These are phyloP conservation scores for Talinum fruticosum DNA, from an alignment of 148 eudicot species.

Conservation along the genomic window DNA sequence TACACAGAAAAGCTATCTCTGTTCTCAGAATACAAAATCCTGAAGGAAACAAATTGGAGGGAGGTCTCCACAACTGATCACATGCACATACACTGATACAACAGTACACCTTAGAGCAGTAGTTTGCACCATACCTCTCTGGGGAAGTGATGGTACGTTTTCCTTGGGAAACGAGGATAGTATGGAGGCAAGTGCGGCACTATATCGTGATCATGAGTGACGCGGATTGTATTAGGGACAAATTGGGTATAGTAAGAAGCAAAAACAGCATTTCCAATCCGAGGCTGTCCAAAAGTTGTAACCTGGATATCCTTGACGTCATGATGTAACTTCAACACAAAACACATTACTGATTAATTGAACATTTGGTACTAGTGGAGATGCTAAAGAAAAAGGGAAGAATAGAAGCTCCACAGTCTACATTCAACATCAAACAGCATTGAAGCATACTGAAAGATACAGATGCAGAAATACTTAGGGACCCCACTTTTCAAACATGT, in stretches of 20 bases:
- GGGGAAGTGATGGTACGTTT: slow-evolving; percentile 88
- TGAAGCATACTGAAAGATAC: not conserved
- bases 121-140: slow-evolving; percentile 63
- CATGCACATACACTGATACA: too few relatives aligned
- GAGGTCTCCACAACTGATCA: too few relatives aligned
- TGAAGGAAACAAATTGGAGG: too few relatives aligned
- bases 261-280: slow-evolving; percentile 86
- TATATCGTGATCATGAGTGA: slow-evolving; percentile 77
- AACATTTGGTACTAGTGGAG: not conserved
- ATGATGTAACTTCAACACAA: slow-evolving; percentile 55
- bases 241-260: slow-evolving; percentile 54
- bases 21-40: not conserved
- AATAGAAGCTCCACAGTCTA: not conserved
- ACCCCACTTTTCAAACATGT: not conserved
- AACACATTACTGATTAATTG: not conserved
- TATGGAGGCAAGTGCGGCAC: slow-evolving; percentile 98
- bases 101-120: not conserved
- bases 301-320: slow-evolving; percentile 55
- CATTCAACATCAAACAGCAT: not conserved
- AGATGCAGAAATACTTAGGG: not conserved
- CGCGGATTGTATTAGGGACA: slow-evolving; percentile 80
- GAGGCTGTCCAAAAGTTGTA: slow-evolving; percentile 93
- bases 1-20: not conserved
- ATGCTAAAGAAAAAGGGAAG: slow-evolving; percentile 1
- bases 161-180: slow-evolving; percentile 62